Base-by-base conservation (phyloP, 2,329 filamentous ascomycete species). In the Ilyonectria sp. region DNA sequence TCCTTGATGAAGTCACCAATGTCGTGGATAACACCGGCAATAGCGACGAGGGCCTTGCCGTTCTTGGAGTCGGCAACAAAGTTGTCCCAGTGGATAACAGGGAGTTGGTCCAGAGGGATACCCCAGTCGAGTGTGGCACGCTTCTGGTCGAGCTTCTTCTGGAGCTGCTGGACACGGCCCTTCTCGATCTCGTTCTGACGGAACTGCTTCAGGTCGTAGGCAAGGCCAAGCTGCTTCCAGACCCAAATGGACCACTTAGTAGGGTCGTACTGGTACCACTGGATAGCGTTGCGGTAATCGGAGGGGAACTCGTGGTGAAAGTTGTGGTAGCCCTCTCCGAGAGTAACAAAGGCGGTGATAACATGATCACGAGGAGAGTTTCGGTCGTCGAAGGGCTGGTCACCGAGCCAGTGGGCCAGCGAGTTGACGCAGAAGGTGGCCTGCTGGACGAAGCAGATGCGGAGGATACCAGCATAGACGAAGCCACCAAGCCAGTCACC, bases 241-340 rank as follows among this genome's bases (percentile, higher is more conserved):
- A 86, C 76, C 91, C 91, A 94, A 85, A 97, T 97, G 79, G 85
- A 88, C 93, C 94, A 96, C 86, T 97, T 97, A 81, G 94, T 97
- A 53, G 94, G 94, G 81, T 97, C 94, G 78, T 97, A 97, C 79
- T 97, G 94, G 84, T 91, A 92, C 93, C 94, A 97, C 82, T 94
- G 87, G 74, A 96, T 95, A 69, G 93, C 94, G 80, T 97, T 97
- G 80, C 94, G 93, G 89, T 96, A 97, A 82, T 97, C 94, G 11
- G 93, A 95, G 61, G 94, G 94, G 84, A 97, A 97, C 82, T 97
- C 94, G 87, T 97, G 94, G 84, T 97, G 94, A 88, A 97, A 97
- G 88, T 97, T 97, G 88, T 97, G 94, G 85, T 97, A 97, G 33
- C 94, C 94, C 83, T 95, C 94, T 55, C 94, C 94, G 23, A 97